Evolutionary conservation across 495 filamentous ascomycete genomes (phyloP).

Genomic region (Pyrenula aspistea): DNA sequence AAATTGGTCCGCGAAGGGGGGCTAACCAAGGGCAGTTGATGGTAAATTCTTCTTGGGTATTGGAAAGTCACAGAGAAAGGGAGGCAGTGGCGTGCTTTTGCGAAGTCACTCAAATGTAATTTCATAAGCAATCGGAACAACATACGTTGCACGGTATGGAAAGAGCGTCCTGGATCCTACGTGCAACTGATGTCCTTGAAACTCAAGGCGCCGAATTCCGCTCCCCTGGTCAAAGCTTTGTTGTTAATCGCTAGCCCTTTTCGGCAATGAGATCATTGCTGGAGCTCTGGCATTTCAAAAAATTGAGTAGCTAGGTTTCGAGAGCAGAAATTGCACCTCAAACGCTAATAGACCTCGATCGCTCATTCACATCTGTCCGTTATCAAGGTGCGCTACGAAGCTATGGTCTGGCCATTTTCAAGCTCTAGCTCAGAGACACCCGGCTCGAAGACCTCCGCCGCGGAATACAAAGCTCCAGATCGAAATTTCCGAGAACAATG

Average conservation of each 20-base stretch:
- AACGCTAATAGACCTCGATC: background rate
- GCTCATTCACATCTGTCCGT: background rate
- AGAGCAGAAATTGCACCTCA: background rate
- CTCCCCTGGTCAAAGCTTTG: too few relatives aligned
- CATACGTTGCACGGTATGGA: too few relatives aligned
- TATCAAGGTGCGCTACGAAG: background rate
- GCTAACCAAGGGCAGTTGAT: too few relatives aligned
- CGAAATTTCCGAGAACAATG: conserved; percentile 66
- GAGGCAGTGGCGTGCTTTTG: too few relatives aligned
- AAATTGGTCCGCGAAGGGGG: too few relatives aligned
- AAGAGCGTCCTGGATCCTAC: too few relatives aligned
- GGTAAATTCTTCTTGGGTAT: too few relatives aligned
- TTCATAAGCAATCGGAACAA: too few relatives aligned
- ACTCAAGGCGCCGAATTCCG: too few relatives aligned
- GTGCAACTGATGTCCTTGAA: too few relatives aligned
- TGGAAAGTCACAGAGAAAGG: too few relatives aligned
- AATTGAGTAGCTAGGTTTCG: background rate
- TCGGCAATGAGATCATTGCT: background rate
- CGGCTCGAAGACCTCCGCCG: conserved; percentile 34
- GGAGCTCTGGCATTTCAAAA: background rate
- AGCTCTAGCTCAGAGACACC: conserved; percentile 2
- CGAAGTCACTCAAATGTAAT: too few relatives aligned
- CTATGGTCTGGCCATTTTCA: conserved; percentile 1
- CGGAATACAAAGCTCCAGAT: conserved; percentile 61
- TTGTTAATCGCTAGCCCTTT: background rate